A percentile compares a stretch with the other conserved stretches of the same genome.
phyloP scores from a whole-genome alignment of 208 protist genomes.

The Leishmania guyanensis region DNA sequence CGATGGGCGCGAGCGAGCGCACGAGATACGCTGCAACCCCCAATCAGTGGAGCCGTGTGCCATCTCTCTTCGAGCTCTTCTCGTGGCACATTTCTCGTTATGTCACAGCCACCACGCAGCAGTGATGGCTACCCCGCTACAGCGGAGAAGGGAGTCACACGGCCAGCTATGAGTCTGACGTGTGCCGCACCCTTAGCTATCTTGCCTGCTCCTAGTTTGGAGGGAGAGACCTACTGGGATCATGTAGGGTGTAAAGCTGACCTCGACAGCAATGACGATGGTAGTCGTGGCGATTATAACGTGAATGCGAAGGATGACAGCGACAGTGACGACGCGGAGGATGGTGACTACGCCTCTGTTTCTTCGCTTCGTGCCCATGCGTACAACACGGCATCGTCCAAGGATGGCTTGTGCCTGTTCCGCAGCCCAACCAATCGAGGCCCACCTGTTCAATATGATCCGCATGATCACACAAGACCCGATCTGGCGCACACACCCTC shows the following conservation, averaged over 20 bases:
- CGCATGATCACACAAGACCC: slow-evolving; percentile 11
- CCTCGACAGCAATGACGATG: not conserved
- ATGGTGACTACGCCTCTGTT: not conserved
- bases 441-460: slow-evolving; percentile 14
- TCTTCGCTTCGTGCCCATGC: not conserved
- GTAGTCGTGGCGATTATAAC: not conserved
- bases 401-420: not conserved
- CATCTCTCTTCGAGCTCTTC: not conserved
- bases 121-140: not conserved
- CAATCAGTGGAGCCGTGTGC: not conserved
- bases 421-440: not conserved
- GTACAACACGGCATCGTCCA: not conserved
- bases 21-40: not conserved
- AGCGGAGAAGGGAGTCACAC: not conserved
- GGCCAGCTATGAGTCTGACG: not conserved
- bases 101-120: not conserved
- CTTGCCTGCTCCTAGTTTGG: not conserved
- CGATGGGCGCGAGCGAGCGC: too few species aligned
- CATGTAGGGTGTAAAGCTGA: not conserved
- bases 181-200: not conserved
- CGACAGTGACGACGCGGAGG: not conserved
- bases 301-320: not conserved
- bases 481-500: not conserved
- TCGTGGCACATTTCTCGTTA: not conserved
- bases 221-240: not conserved